A percentile compares a stretch with the other conserved stretches of the same genome.
Conservation (phyloP, 257 asterid genomes). For the Lantana camara region DNA sequence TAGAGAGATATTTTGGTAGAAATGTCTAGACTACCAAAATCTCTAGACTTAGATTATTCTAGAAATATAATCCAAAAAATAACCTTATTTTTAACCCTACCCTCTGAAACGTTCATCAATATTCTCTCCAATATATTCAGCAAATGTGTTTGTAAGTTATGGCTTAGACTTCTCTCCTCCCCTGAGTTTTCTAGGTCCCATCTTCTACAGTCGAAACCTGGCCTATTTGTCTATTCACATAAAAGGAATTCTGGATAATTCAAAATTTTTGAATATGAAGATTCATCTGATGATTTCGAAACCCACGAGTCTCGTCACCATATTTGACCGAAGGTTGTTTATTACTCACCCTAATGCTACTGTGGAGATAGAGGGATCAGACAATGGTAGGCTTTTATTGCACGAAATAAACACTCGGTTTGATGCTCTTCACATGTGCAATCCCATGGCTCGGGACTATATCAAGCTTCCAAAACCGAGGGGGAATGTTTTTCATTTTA, state of each 20-base stretch:
- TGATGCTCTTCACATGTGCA: conserved; percentile 31
- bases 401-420: background rate
- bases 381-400: conserved; percentile 31
- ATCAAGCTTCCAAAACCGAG: conserved; percentile 28
- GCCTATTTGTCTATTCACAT: conserved; percentile 28
- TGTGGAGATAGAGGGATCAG: conserved; percentile 26
- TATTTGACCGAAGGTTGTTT: conserved; percentile 11
- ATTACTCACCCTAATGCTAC: too few species aligned
- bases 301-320: conserved; percentile 25
- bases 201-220: conserved; percentile 24
- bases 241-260: background rate
- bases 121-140: conserved; percentile 29
- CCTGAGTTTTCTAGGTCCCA: conserved; percentile 29
- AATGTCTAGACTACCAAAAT: too few species aligned
- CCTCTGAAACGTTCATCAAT: too few species aligned
- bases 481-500: background rate
- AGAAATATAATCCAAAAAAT: too few species aligned
- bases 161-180: conserved; percentile 22
- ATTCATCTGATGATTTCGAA: conserved; percentile 8
- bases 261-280: conserved; percentile 27
- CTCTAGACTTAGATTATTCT: too few species aligned
- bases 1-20: too few species aligned
- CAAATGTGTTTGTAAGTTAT: conserved; percentile 35
- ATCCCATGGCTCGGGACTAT: conserved; percentile 41
- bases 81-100: too few species aligned